Evolutionary conservation across 179 eudicot genomes (phyloP).

Genomic region (Spergularia azorica): DNA sequence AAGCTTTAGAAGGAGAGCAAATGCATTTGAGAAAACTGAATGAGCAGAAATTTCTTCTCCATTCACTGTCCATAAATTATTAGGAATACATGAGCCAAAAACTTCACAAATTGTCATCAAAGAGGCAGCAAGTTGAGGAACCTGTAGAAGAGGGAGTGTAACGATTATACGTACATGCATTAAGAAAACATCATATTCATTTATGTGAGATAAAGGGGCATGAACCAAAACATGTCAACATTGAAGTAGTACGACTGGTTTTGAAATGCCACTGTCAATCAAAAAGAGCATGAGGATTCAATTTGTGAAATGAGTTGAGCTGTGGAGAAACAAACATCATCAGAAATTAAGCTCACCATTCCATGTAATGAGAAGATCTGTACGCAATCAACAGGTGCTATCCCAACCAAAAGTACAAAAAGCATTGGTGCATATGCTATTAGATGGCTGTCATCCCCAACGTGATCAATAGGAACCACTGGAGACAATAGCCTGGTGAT

Average conservation of each 20-base stretch:
- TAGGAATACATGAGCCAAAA: slow-evolving; percentile 84
- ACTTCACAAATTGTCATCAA: slow-evolving; percentile 96
- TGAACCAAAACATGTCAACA: background rate
- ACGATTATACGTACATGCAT: background rate
- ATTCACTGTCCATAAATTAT: slow-evolving; percentile 68
- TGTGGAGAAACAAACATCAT: background rate
- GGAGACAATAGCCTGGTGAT: slow-evolving; percentile 87
- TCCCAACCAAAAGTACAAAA: slow-evolving; percentile 78
- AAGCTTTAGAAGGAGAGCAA: slow-evolving; percentile 84
- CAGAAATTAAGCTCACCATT: slow-evolving; percentile 56
- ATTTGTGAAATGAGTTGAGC: background rate
- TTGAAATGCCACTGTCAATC: background rate
- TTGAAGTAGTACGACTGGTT: background rate
- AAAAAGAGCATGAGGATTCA: background rate
- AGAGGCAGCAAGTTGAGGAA: slow-evolving; percentile 92
- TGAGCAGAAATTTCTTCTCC: slow-evolving; percentile 90
- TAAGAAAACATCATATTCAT: background rate
- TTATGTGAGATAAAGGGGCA: background rate
- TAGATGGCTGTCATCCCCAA: slow-evolving; percentile 69
- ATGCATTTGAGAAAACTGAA: slow-evolving; percentile 88
- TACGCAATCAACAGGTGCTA: slow-evolving; percentile 86
- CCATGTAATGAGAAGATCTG: slow-evolving; percentile 96
- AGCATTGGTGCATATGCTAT: slow-evolving; percentile 85
- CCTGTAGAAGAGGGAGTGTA: slow-evolving; percentile 38
- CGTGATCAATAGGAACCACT: slow-evolving; percentile 61